These are phyloP conservation scores for Cucumis hystrix DNA, from an alignment of 306 rosid genomes.

Conservation along the genomic window DNA sequence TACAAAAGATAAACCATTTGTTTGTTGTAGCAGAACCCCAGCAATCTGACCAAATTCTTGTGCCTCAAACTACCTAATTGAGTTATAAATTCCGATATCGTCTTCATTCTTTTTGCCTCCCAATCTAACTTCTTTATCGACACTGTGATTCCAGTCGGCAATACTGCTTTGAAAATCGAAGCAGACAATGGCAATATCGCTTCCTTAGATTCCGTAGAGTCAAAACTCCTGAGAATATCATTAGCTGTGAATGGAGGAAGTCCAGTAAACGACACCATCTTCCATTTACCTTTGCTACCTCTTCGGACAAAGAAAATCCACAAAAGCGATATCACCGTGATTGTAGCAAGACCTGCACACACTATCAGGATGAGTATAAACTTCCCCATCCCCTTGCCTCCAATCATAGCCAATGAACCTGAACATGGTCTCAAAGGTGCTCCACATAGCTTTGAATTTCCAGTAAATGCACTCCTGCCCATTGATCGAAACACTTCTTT, in stretches of 20 bases:
- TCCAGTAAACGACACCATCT: slow-evolving; percentile 73
- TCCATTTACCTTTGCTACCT: slow-evolving; percentile 47
- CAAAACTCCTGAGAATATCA: slow-evolving; percentile 63
- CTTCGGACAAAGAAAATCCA: slow-evolving; percentile 33
- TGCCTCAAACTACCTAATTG: slow-evolving; percentile 61
- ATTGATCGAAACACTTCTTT: slow-evolving; percentile 30
- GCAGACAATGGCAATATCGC: slow-evolving; percentile 27
- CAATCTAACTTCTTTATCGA: slow-evolving; percentile 62
- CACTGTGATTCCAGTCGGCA: slow-evolving; percentile 89
- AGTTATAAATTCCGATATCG: slow-evolving; percentile 35
- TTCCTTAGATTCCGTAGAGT: slow-evolving; percentile 30
- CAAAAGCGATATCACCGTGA: slow-evolving; percentile 30
- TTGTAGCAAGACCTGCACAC: slow-evolving; percentile 32
- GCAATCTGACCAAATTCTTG: slow-evolving; percentile 48
- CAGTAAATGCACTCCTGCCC: slow-evolving; percentile 56
- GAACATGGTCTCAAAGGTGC: slow-evolving; percentile 56
- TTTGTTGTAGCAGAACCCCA: slow-evolving; percentile 71
- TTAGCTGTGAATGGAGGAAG: slow-evolving; percentile 76
- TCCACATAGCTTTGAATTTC: slow-evolving; percentile 84
- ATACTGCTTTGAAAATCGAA: slow-evolving; percentile 47
- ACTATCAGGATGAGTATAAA: slow-evolving; percentile 38
- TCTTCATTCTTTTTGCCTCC: slow-evolving; percentile 35
- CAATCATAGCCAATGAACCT: slow-evolving; percentile 38
- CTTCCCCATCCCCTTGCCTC: slow-evolving; percentile 40
- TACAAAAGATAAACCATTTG: slow-evolving; percentile 60